Percentiles rank a stretch among this genome's conserved stretches.
These are phyloP conservation scores for Cercophora sp. DNA, from an alignment of 495 filamentous ascomycete genomes.

Conservation along the genomic window DNA sequence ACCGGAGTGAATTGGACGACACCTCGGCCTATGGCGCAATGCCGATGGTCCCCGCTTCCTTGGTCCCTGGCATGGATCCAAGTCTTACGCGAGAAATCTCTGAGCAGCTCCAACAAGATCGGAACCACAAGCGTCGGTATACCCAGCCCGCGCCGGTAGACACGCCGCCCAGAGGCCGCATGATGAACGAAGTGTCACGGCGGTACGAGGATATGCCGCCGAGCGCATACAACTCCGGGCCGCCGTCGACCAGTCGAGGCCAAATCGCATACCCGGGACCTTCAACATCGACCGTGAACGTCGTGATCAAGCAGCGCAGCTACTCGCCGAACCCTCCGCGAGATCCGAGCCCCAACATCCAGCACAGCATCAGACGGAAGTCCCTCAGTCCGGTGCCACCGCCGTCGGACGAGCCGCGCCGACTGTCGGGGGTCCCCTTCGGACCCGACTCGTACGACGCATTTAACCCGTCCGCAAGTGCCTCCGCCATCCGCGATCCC, in stretches of 20 bases:
- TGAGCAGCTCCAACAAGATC: constrained; percentile 48
- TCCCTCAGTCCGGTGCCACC: constrained; percentile 71
- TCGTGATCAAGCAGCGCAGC: constrained; percentile 40
- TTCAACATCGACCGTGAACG: constrained; percentile 28
- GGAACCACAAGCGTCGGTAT: constrained; percentile 39
- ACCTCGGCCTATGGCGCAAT: constrained; percentile 32
- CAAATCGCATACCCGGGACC: constrained; percentile 39
- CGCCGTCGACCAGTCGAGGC: constrained; percentile 23
- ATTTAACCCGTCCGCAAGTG: constrained; percentile 57
- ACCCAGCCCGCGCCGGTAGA: constrained; percentile 33
- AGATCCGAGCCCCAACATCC: constrained; percentile 25
- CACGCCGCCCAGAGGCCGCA: constrained; percentile 36
- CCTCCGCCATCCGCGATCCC: constrained; percentile 29
- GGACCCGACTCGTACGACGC: constrained; percentile 83
- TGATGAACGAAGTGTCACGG: constrained; percentile 35
- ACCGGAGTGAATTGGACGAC: constrained; percentile 34
- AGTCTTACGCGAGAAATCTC: constrained; percentile 53
- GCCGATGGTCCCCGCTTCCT: constrained; percentile 57
- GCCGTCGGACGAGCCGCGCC: constrained; percentile 45
- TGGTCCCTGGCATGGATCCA: constrained; percentile 68
- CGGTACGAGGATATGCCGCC: constrained; percentile 23
- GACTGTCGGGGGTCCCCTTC: constrained; percentile 68
- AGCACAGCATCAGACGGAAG: constrained; percentile 62
- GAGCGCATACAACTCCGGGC: not conserved
- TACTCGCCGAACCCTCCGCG: constrained; percentile 56